A percentile compares a stretch with the other conserved stretches of the same genome.
These are phyloP conservation scores for Saccharomycopsis hybrid DNA, from an alignment of 1,139 yeast species.

Conservation along the genomic window DNA sequence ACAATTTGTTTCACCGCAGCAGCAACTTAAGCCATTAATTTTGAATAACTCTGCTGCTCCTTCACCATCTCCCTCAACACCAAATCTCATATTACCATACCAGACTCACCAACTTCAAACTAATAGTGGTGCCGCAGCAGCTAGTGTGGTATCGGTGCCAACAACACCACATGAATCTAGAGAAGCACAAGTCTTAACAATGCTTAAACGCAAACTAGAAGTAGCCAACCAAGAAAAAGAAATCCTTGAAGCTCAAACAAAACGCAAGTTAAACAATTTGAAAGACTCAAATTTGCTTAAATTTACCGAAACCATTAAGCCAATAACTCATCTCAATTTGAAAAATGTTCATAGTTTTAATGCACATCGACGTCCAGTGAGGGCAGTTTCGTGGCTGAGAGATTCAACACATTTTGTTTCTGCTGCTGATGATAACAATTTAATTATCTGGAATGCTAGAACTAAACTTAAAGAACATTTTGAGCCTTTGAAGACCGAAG, in stretches of 20 bases:
- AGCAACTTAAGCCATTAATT: too few relatives aligned
- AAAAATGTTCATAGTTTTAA: constrained; percentile 38
- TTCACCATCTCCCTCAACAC: too few relatives aligned
- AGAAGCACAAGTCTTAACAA: too few relatives aligned
- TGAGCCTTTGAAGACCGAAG: constrained; percentile 43
- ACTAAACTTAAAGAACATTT: constrained; percentile 71
- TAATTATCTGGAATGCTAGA: constrained; percentile 77
- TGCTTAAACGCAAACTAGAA: not conserved
- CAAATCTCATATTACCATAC: too few relatives aligned
- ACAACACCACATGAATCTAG: too few relatives aligned
- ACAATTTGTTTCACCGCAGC: too few relatives aligned
- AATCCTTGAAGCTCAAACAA: constrained; percentile 43
- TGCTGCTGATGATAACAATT: constrained; percentile 83
- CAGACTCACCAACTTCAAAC: too few relatives aligned
- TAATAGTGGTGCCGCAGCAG: too few relatives aligned
- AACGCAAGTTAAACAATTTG: constrained; percentile 7
- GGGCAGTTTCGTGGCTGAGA: constrained; percentile 61
- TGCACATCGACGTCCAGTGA: constrained; percentile 75
- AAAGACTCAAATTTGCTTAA: constrained; percentile 9
- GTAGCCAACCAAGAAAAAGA: constrained; percentile 34
- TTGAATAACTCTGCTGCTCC: too few relatives aligned
- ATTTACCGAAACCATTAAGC: constrained; percentile 19
- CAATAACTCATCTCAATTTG: constrained; percentile 27
- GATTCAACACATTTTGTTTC: constrained; percentile 57
- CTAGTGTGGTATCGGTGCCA: too few relatives aligned